Base-by-base conservation (phyloP, 148 eudicot species). In the Salicornia ramosissima region DNA sequence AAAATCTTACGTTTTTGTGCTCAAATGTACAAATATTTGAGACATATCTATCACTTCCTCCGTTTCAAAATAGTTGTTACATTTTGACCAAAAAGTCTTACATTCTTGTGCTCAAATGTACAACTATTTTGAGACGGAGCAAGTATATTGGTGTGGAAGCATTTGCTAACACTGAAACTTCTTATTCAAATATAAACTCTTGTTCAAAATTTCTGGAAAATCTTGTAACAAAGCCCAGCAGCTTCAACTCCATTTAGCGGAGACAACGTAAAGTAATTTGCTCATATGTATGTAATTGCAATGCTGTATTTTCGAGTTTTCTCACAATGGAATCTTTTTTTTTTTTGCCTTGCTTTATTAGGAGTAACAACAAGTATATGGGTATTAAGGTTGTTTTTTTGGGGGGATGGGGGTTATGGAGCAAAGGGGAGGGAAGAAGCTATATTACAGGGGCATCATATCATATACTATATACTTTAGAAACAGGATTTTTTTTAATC, bases 361-460 rank as follows among this genome's bases (percentile, higher is more conserved):
- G 9, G 46, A 62, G 10, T 42, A 10, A 62, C 24, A 33, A 60
- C 4, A 61, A 36, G 65, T 63, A 42, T 40, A 39, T 26, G 50
- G 13, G 29, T 40, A 40, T 63, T 63, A 63, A 39, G 19, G 36
- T 22, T 29, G 0, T 56, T 28, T 28, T 29, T 57, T 30, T 57
- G 39, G 40, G 21, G 1, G 29, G 57, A 39, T 22, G 39, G 52
- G n/a, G n/a, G n/a, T n/a, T n/a, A n/a, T n/a, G n/a, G n/a, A n/a
- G n/a, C n/a, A n/a, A n/a, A n/a, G n/a, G n/a, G n/a, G 16, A 34
- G 7, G 8, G 3, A 56, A 31, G 40, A 21, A 13, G 1, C 14
- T 67, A 74, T 58, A 43, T 33, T 56, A 58, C 77, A 77, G 50
- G 4, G 30, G 2, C 60, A 24, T 54, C 67, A 42, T n/a, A 56